Percentiles rank a stretch among this genome's conserved stretches.
phyloP scores from a whole-genome alignment of 495 filamentous ascomycete species.

The Aspergillus cavernicola region DNA sequence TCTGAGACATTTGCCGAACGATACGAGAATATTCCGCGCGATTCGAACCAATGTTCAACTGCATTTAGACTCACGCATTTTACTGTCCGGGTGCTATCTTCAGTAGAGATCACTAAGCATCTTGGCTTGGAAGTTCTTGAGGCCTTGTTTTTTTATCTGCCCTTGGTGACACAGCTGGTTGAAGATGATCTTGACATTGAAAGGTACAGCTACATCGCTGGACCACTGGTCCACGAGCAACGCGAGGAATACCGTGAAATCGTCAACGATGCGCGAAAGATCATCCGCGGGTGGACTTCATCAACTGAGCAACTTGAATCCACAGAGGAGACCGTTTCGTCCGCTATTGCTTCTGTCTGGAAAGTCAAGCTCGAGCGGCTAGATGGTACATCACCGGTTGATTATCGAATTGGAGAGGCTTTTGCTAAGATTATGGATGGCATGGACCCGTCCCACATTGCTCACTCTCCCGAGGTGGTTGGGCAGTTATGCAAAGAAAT shows the following conservation, averaged over 20 bases:
- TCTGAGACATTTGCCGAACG: slow-evolving; percentile 23
- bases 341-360: slow-evolving; percentile 33
- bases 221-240: slow-evolving; percentile 40
- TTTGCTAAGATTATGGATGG: slow-evolving; percentile 41
- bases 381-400: slow-evolving; percentile 26
- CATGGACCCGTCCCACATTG: slow-evolving; percentile 20
- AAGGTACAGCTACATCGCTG: slow-evolving; percentile 54
- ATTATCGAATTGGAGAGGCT: slow-evolving; percentile 38
- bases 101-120: slow-evolving; percentile 23
- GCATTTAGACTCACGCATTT: slow-evolving; percentile 73
- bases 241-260: slow-evolving; percentile 60
- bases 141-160: slow-evolving; percentile 44
- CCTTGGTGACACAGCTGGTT: slow-evolving; percentile 54
- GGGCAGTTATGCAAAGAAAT: slow-evolving; percentile 33
- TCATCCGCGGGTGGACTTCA: slow-evolving; percentile 49
- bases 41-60: slow-evolving; percentile 64
- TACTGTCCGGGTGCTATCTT: slow-evolving; percentile 51
- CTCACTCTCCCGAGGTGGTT: slow-evolving; percentile 32
- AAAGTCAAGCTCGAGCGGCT: slow-evolving; percentile 32
- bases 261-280: slow-evolving; percentile 50
- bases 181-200: slow-evolving; percentile 61
- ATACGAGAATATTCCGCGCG: slow-evolving; percentile 43
- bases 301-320: slow-evolving; percentile 17
- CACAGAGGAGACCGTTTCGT: slow-evolving; percentile 18
- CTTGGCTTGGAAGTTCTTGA: slow-evolving; percentile 31